Base-by-base conservation (phyloP, 2,329 filamentous ascomycete genomes). In the Penicillium polonicum region DNA sequence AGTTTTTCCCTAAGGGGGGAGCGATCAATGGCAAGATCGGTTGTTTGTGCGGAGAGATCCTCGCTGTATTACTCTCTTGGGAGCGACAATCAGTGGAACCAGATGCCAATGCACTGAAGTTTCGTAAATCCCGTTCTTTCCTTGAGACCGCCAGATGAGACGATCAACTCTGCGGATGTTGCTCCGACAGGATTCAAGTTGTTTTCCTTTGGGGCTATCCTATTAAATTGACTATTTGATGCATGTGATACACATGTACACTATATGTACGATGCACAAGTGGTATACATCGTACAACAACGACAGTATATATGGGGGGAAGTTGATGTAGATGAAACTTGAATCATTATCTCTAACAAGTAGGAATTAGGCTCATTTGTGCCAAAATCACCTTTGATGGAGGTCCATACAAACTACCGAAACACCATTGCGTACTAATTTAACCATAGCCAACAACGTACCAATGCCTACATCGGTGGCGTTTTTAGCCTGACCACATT, bases 71-170 rank as follows among this genome's bases (percentile, higher is more conserved):
- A 54, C 67, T 42, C 60, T 52, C 59, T 64, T 56, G 50, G 65
- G 60, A 60, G 52, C 48, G 63, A 59, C 58, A 64, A 70, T 70
- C 68, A 68, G 70, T 72, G 70, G 69, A 61, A 60, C 65, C 57
- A 44, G 43, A 55, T 50, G 53, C 59, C 56, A 55, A 56, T 60
- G 48, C 59, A 41, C 53, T 52, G 35, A 54, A 49, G 52, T 59
- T 55, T 57, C 55, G 57, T 49, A 43, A 51, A 48, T 42, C 51
- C 45, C 52, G 55, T 46, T 58, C 46, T 21, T 19, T 58, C 39
- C 25, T 48, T 5, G 27, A 57, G 54, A 54, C 36, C 46, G 46
- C 58, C 42, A 53, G 21, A 53, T 38, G 5, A 27, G 48, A 52
- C 6, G 55, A 60, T 60, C 58, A 52, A 55, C 50, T 35, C 36